phyloP scores from a whole-genome alignment of 441 rosid species.

The Flueggea neowawraea region DNA sequence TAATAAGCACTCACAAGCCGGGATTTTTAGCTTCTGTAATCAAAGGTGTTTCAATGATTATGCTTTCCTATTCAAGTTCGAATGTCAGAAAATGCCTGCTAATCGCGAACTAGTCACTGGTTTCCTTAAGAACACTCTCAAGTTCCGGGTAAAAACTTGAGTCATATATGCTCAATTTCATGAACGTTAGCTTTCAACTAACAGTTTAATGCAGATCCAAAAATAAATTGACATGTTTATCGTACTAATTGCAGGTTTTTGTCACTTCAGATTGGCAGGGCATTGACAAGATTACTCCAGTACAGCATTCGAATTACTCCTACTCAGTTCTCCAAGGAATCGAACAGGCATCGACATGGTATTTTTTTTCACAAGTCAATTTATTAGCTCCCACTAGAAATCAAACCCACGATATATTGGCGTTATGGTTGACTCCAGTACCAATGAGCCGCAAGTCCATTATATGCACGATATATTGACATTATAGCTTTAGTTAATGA shows the following conservation, averaged over 20 bases:
- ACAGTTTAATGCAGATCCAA: no score
- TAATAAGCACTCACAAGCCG: slow-evolving; percentile 69
- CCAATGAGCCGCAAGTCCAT: no score
- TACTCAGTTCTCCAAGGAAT: slow-evolving; percentile 49
- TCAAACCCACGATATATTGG: no score
- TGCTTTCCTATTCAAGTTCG: slow-evolving; percentile 78
- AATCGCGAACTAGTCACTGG: slow-evolving; percentile 43
- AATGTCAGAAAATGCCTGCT: slow-evolving; percentile 74
- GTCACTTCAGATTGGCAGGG: slow-evolving; percentile 73
- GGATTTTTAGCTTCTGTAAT: slow-evolving; percentile 43
- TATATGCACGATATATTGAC: no score
- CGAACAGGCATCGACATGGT: slow-evolving; percentile 78
- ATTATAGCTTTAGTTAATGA: no score
- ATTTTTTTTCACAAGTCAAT: no score
- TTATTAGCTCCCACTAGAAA: no score
- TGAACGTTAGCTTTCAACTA: neutral
- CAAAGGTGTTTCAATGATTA: slow-evolving; percentile 66
- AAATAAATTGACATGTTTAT: no score
- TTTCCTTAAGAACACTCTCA: slow-evolving; percentile 49
- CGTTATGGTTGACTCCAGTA: no score
- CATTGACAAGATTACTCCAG: slow-evolving; percentile 64
- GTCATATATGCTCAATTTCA: neutral
- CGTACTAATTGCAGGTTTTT: slow-evolving; percentile 48
- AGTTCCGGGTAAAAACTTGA: slow-evolving; percentile 39
- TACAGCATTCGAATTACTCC: slow-evolving; percentile 57